Evolutionary conservation across 2,329 filamentous ascomycete genomes (phyloP).

Genomic region (Alternaria triticimaculans): DNA sequence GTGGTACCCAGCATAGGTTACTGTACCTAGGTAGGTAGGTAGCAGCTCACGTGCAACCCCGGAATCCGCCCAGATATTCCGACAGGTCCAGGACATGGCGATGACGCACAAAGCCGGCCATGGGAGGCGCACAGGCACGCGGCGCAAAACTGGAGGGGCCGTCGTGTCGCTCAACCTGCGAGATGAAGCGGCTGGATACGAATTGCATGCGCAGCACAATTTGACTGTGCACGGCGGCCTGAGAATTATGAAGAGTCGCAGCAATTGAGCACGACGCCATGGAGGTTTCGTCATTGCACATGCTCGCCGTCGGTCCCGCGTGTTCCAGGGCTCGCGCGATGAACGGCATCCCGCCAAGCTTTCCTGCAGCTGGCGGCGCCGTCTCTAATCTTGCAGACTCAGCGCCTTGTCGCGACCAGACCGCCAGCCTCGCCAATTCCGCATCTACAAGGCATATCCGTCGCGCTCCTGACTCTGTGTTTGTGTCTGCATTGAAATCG

Average conservation of each 20-base stretch:
- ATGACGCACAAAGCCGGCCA: constrained; percentile 12
- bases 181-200: not conserved
- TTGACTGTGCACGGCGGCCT: constrained; percentile 16
- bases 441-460: constrained; percentile 2
- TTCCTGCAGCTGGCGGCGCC: constrained; percentile 17
- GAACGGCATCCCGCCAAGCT: constrained; percentile 18
- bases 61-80: not conserved
- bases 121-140: constrained; percentile 22
- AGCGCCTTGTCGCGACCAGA: constrained; percentile 12
- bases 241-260: not conserved
- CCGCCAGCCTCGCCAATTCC: constrained; percentile 29
- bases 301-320: constrained; percentile 7
- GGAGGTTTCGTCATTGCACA: constrained; percentile 29
- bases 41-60: not conserved
- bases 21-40: not conserved
- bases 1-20: not conserved
- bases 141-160: constrained; percentile 26
- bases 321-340: constrained; percentile 7
- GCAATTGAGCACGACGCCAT: constrained; percentile 21
- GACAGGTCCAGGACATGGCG: not conserved
- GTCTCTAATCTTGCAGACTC: constrained; percentile 15
- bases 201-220: constrained; percentile 19
- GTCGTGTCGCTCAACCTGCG: constrained; percentile 3
- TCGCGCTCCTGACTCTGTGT: constrained; percentile 12
- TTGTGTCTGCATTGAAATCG: constrained; percentile 16